Conservation (phyloP, 257 asterid species). For the Salvia splendens region DNA sequence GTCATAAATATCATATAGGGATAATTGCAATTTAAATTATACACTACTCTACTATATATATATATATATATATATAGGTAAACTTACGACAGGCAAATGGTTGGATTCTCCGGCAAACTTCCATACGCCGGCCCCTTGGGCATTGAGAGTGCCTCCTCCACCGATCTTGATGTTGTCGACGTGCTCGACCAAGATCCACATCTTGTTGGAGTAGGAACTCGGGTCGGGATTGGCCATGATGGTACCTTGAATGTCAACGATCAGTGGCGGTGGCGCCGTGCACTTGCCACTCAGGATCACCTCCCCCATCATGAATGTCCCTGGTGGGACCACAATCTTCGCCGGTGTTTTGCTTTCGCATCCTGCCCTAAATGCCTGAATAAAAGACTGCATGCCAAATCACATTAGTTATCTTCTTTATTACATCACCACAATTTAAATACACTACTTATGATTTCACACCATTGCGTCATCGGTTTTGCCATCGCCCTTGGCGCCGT, state of each 20-base stretch:
- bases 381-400: constrained; percentile 51
- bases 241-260: constrained; percentile 56
- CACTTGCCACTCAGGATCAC: constrained; percentile 63
- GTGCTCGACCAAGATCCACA: constrained; percentile 50
- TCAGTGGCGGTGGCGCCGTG: constrained; percentile 35
- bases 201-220: constrained; percentile 34
- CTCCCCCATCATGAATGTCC: constrained; percentile 47
- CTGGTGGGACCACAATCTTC: constrained; percentile 46
- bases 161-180: constrained; percentile 43
- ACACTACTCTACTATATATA: too few relatives aligned
- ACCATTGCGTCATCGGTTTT: constrained; percentile 45
- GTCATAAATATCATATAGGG: too few relatives aligned
- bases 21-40: too few relatives aligned
- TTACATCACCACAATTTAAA: too few relatives aligned
- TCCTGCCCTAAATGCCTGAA: constrained; percentile 57
- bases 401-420: too few relatives aligned
- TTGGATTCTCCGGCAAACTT: constrained; percentile 24
- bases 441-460: neutral
- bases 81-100: constrained; percentile 57
- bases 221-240: constrained; percentile 48
- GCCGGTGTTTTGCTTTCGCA: constrained; percentile 44
- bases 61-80: too few relatives aligned
- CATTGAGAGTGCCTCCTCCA: constrained; percentile 71
- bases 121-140: constrained; percentile 49
- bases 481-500: constrained; percentile 56